Evolutionary conservation across 2,329 filamentous ascomycete species (phyloP), one percentile per base, ranked within the genome.

Genomic region (Talaromyces sp.): DNA sequence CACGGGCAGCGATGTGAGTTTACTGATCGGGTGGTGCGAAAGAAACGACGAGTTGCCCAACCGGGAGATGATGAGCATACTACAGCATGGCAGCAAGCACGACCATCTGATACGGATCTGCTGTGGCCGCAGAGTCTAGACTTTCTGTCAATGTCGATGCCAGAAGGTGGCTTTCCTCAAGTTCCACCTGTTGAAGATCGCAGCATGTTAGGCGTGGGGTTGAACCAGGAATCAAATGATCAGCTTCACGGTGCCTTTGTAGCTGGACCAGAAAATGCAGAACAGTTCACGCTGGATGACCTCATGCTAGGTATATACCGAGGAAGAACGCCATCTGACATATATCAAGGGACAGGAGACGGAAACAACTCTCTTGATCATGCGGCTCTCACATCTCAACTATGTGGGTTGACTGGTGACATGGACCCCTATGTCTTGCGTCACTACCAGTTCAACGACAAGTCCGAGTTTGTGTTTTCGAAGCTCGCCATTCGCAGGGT

Each of bases 371-470:
- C 61, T 13, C 53, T 63, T 7, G 61, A 63, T n/a, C 29, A 63
- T 58, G 51, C 49, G 8, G 5, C 51, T 31, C 53, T 63, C 2
- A 58, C 61, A 13, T 36, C 61, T 34, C 61, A 63, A 63, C 0
- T 63, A 13, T 63, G 51, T 36, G 61, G 61, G 17, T 34, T 63
- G 29, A 63, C 61, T 11, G 61, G 61, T 15, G 61, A 63, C 19
- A 43, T 45, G 29, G 61, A 63, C 17, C 61, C 61, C 13, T 63
- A 63, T 27, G 61, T 63, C 27, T 38, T 63, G 53, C 61, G 61
- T 3, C 45, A 58, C 38, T 63, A 63, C 15, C 38, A 58, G 10
- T 63, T 47, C 27, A 56, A 63, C 15, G 51, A 56, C 25, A 56
- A 63, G 10, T 47, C 51, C 7, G 61, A 63, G 22, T 47, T 63